Evolutionary conservation across 305 asterid genomes (phyloP).

Genomic region (Vinca major): DNA sequence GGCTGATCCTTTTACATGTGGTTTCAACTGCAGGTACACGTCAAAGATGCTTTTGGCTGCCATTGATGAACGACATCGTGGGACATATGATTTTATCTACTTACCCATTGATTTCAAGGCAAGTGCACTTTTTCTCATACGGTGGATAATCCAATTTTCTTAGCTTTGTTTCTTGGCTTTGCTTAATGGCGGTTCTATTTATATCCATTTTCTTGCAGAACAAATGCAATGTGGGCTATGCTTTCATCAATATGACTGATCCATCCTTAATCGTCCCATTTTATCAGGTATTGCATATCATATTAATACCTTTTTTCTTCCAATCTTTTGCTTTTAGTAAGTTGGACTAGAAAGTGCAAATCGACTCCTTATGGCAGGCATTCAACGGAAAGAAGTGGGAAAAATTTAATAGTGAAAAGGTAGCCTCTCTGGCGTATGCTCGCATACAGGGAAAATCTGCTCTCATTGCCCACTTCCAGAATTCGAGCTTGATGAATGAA

Average conservation of each 20-base stretch:
- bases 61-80: slow-evolving; percentile 88
- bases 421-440: slow-evolving; percentile 96
- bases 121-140: slow-evolving; percentile 23
- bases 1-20: slow-evolving; percentile 16
- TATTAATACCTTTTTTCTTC: slow-evolving; percentile 14
- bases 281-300: slow-evolving; percentile 48
- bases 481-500: slow-evolving; percentile 98
- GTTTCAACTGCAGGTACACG: slow-evolving; percentile 56
- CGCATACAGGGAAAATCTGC: slow-evolving; percentile 98
- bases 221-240: slow-evolving; percentile 98
- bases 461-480: slow-evolving; percentile 96
- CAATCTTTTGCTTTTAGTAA: slow-evolving; percentile 11
- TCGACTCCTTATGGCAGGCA: slow-evolving; percentile 36
- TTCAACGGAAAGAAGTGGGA: slow-evolving; percentile 99
- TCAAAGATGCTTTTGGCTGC: slow-evolving; percentile 99
- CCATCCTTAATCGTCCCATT: slow-evolving; percentile 79
- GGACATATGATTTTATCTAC: slow-evolving; percentile 94
- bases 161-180: neutral
- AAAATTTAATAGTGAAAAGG: slow-evolving; percentile 95
- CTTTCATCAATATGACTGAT: slow-evolving; percentile 94
- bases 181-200: neutral
- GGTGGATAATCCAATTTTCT: slow-evolving; percentile 6
- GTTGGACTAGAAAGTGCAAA: slow-evolving; percentile 10
- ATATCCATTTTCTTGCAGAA: slow-evolving; percentile 52
- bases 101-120: slow-evolving; percentile 95